Percentiles rank a stretch among this genome's conserved stretches.
Evolutionary conservation across 208 protist species (phyloP).

Genomic region (Leptomonas pyrrhocoris): DNA sequence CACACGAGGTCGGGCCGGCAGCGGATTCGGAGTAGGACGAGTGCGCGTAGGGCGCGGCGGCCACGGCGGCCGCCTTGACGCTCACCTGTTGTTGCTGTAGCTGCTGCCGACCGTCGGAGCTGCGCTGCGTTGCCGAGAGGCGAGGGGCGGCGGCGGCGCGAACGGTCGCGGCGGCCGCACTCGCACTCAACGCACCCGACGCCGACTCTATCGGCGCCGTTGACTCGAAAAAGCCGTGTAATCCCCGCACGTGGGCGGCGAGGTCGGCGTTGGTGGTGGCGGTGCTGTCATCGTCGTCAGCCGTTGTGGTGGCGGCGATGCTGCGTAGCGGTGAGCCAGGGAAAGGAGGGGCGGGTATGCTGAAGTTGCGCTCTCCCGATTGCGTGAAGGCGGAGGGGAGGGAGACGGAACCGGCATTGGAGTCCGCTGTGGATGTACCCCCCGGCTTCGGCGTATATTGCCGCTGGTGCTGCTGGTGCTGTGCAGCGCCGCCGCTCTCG

Average conservation of each 20-base stretch:
- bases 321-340: neutral
- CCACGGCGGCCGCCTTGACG: neutral
- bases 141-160: constrained; percentile 1
- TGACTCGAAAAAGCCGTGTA: constrained; percentile 25
- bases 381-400: neutral
- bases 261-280: neutral
- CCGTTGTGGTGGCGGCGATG: neutral
- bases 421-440: neutral
- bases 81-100: neutral
- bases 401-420: neutral
- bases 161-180: neutral
- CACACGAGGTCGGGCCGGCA: neutral
- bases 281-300: neutral
- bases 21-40: constrained; percentile 23
- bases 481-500: neutral
- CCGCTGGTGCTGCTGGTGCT: constrained; percentile 2
- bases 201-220: constrained; percentile 17
- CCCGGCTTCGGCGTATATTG: neutral
- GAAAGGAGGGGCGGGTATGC: neutral
- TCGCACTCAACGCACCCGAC: constrained; percentile 6
- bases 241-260: neutral
- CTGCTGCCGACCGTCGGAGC: neutral
- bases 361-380: neutral
- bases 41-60: neutral
- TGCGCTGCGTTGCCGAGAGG: neutral